A percentile compares a stretch with the other conserved stretches of the same genome.
phyloP scores from a whole-genome alignment of 371 early-diverging fungal genomes.

The Capillidium heterosporum region DNA sequence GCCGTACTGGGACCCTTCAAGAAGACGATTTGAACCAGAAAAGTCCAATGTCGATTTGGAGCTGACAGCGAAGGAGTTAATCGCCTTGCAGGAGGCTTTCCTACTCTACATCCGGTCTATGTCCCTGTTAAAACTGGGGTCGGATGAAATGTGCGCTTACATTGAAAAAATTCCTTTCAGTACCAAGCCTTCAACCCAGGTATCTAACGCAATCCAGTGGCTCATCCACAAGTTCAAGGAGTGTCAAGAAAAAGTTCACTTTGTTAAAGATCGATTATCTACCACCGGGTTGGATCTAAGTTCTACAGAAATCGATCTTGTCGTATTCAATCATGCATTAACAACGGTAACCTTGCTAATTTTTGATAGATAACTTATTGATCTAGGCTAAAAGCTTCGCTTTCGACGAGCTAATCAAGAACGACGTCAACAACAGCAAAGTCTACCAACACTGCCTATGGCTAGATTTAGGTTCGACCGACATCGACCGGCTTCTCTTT shows the following conservation, averaged over 20 bases:
- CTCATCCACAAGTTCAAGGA: slow-evolving; percentile 71
- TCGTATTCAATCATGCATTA: neutral
- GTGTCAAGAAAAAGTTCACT: slow-evolving; percentile 61
- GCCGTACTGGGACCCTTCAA: no score
- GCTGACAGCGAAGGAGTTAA: no score
- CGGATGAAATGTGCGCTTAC: neutral
- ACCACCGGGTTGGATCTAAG: neutral
- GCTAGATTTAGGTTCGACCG: no score
- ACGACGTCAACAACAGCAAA: no score
- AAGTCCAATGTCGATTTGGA: no score
- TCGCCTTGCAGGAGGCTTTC: neutral
- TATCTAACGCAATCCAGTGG: slow-evolving; percentile 50
- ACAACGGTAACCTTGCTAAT: neutral
- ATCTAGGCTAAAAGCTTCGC: no score
- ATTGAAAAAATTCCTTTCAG: neutral
- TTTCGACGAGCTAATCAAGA: no score
- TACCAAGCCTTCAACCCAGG: neutral
- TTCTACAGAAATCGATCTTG: neutral
- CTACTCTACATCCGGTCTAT: neutral
- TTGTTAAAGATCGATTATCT: slow-evolving; percentile 9
- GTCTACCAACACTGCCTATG: no score
- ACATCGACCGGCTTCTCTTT: no score
- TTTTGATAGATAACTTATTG: no score
- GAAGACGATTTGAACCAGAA: slow-evolving; percentile 10
- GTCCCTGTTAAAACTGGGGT: slow-evolving; percentile 9